Conservation (phyloP, 1,139 yeast genomes). For the Suhomyces panamericanus region DNA sequence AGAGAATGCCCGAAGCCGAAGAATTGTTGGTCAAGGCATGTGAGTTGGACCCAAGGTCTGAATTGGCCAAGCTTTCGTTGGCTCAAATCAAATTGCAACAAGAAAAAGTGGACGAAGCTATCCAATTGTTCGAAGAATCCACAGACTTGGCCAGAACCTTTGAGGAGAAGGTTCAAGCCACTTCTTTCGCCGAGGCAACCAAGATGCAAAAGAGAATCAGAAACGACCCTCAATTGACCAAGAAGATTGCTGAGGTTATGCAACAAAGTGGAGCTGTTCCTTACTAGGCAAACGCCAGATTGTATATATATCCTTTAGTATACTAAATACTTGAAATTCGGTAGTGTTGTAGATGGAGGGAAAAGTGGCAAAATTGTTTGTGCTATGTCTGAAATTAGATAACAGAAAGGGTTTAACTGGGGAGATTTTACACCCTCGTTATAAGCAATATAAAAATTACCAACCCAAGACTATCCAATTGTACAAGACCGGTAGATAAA, state of each 20-base stretch:
- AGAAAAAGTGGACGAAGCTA: conserved; percentile 81
- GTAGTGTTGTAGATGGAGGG: not conserved
- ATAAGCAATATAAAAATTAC: too few species aligned
- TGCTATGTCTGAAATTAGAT: not conserved
- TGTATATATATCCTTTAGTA: conserved; percentile 7
- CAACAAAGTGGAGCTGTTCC: conserved; percentile 26
- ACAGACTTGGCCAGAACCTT: conserved; percentile 78
- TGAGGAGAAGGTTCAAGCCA: conserved; percentile 88
- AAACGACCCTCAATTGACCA: conserved; percentile 60
- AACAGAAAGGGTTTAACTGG: too few species aligned
- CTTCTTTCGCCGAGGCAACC: conserved; percentile 89
- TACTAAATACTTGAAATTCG: conserved; percentile 1
- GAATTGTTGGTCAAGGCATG: conserved; percentile 73
- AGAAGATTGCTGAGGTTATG: conserved; percentile 48
- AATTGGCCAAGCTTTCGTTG: conserved; percentile 82
- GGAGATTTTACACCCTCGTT: too few species aligned
- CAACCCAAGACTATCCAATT: too few species aligned
- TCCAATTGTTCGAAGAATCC: conserved; percentile 76
- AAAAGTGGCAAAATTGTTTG: not conserved
- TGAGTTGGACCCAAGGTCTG: conserved; percentile 81
- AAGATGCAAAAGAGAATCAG: conserved; percentile 75
- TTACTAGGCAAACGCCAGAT: conserved; percentile 9
- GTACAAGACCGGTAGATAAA: too few species aligned
- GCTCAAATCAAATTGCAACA: conserved; percentile 89
- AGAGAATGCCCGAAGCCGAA: conserved; percentile 62